phyloP scores from a whole-genome alignment of 495 filamentous ascomycete genomes.

The Lophiostoma macrostomum region DNA sequence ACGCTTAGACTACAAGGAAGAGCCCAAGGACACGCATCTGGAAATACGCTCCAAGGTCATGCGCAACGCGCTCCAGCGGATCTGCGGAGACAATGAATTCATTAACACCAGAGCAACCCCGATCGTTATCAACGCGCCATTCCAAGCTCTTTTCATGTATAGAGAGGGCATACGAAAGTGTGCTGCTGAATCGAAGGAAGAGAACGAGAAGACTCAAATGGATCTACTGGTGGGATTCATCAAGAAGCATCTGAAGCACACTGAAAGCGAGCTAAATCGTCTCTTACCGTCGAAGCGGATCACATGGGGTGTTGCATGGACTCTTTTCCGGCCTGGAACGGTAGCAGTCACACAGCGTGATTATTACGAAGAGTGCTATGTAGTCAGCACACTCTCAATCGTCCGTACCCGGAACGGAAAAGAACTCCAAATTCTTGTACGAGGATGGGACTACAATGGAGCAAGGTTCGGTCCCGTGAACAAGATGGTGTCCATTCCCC shows the following conservation, averaged over 20 bases:
- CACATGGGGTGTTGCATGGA: background rate
- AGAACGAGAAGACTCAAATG: background rate
- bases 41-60: too few relatives aligned
- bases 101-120: too few relatives aligned
- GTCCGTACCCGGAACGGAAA: background rate
- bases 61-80: too few relatives aligned
- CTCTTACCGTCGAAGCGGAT: background rate
- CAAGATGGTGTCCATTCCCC: background rate
- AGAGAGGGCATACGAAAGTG: too few relatives aligned
- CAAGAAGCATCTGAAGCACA: background rate
- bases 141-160: too few relatives aligned
- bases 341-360: background rate
- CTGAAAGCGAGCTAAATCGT: background rate
- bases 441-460: background rate
- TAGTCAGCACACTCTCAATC: background rate
- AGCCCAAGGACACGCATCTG: too few relatives aligned
- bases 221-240: background rate
- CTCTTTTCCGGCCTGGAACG: background rate
- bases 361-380: background rate
- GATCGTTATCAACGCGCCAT: too few relatives aligned
- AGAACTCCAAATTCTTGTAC: background rate
- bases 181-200: too few relatives aligned
- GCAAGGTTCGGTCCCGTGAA: background rate
- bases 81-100: too few relatives aligned
- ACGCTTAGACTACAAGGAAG: too few relatives aligned